A percentile compares a stretch with the other conserved stretches of the same genome.
These are phyloP conservation scores for Pichia sp. DNA, from an alignment of 1,139 yeast species.

Conservation along the genomic window DNA sequence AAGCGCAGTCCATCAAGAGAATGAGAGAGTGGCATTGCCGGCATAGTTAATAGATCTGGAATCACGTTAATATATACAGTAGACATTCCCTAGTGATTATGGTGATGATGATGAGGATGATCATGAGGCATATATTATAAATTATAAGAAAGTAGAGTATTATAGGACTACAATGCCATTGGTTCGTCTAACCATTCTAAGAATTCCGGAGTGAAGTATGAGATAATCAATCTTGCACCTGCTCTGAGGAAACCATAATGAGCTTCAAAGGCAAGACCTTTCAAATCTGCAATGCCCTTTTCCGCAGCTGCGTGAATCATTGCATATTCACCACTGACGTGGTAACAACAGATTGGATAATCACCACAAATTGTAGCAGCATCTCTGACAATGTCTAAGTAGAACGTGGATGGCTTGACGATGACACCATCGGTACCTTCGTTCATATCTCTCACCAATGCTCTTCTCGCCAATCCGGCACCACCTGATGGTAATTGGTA, in stretches of 20 bases:
- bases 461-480: constrained; percentile 89
- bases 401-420: constrained; percentile 96
- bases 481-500: constrained; percentile 95
- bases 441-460: constrained; percentile 70
- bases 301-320: constrained; percentile 99
- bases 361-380: constrained; percentile 78
- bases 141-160: no score
- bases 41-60: no score
- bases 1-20: no score
- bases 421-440: constrained; percentile 97
- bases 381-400: constrained; percentile 82
- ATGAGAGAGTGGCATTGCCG: no score
- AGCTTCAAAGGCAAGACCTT: constrained; percentile 84
- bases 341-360: constrained; percentile 90
- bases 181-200: constrained; percentile 73
- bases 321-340: constrained; percentile 96
- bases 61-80: no score
- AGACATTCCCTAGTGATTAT: no score
- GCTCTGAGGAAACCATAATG: constrained; percentile 92
- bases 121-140: no score
- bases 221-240: constrained; percentile 86
- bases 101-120: no score
- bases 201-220: constrained; percentile 94
- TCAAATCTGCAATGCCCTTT: constrained; percentile 84
- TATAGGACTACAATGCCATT: constrained; percentile 6